phyloP scores from a whole-genome alignment of 495 filamentous ascomycete genomes.

The Aspergillus affinis region DNA sequence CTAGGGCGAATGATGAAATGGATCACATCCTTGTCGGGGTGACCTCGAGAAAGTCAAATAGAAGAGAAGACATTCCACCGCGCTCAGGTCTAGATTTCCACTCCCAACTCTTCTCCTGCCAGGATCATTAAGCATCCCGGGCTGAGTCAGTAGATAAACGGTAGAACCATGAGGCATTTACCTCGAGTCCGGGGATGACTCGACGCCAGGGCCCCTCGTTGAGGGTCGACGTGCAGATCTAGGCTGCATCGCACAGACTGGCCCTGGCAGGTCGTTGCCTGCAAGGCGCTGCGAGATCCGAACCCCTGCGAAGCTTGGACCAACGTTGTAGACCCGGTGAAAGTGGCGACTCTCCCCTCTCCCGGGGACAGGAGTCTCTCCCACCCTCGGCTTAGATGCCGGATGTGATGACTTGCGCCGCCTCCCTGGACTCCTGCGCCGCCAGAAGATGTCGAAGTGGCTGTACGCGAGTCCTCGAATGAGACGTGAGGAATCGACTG shows the following conservation, averaged over 20 bases:
- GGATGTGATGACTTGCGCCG: too few relatives aligned
- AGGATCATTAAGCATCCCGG: background rate
- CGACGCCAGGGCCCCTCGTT: too few relatives aligned
- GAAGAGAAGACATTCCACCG: background rate
- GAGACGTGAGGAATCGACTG: background rate
- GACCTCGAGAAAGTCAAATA: background rate
- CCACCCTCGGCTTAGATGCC: background rate
- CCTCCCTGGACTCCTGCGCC: too few relatives aligned
- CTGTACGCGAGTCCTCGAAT: background rate
- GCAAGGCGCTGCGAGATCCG: background rate
- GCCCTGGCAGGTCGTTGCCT: constrained; percentile 11
- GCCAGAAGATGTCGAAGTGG: too few relatives aligned
- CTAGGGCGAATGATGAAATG: background rate
- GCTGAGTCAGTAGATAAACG: background rate
- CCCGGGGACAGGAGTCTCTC: too few relatives aligned
- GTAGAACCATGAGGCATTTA: background rate
- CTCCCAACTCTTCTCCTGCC: background rate
- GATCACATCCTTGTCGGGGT: background rate
- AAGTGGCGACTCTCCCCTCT: background rate
- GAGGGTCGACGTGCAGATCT: too few relatives aligned
- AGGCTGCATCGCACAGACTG: constrained; percentile 11
- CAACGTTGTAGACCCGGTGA: too few relatives aligned
- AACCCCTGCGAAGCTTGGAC: too few relatives aligned
- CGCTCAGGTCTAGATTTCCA: background rate
- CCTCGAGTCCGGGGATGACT: background rate